Evolutionary conservation across 2,329 filamentous ascomycete genomes (phyloP), one percentile per base, ranked within the genome.

Genomic region (Fusarium tjaetaba): DNA sequence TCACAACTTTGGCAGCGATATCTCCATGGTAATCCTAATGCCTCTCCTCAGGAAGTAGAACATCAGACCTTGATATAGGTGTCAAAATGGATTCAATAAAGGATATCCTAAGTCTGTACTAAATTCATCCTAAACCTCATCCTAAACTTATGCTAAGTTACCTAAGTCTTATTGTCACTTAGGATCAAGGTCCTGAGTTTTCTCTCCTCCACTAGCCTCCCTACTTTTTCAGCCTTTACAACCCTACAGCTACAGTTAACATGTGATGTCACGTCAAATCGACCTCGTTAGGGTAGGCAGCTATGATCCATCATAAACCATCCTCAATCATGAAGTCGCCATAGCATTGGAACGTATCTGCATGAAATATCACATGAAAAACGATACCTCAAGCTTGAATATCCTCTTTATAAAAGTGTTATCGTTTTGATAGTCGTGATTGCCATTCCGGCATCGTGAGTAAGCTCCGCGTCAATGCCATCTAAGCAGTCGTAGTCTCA

Each of bases 351-450:
- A 8, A 7, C 7, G 10, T 15, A 2, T 16, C 6, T 14, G 32
- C 4, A 32, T 9, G 6, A 7, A 5, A 20, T 4, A 3, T 11
- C 16, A 26, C 6, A 15, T 4, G 26, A 22, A 5, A 7, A 0
- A 22, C 26, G 10, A 5, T 7, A 16, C 2, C 18, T 53, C 9
- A 22, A 9, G 2, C 32, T 14, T 18, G 7, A 5, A 24, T 7
- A 5, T 18, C 11, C 4, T 2, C 10, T 20, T 0, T 24, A 2
- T 2, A 11, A 3, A 20, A 7, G 1, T 3, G 4, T 8, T 4
- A 4, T 8, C 4, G 8, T 52, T 51, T 36, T 15, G 2, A 26
- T 11, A 15, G 16, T 36, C 49, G 15, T 52, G 14, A 52, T 11
- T 26, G 9, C 4, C n/a, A 15, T 36, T 22, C 11, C 15, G 6